These are phyloP conservation scores for Murraya koenigii DNA, from an alignment of 345 rosid species.

Conservation along the genomic window DNA sequence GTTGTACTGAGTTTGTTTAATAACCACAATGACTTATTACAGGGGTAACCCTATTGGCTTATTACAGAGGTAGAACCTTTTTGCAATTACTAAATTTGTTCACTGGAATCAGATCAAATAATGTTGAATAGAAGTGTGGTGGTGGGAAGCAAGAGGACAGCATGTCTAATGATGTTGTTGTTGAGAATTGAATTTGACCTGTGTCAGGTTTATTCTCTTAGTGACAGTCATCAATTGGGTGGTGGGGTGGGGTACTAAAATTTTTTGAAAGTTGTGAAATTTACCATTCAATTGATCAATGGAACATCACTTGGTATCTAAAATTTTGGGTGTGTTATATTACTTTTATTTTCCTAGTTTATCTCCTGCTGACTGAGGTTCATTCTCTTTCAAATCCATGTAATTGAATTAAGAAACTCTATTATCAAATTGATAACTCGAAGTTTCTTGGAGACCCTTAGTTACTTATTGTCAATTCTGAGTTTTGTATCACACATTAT, in stretches of 20 bases:
- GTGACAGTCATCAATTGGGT: no score
- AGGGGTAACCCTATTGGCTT: no score
- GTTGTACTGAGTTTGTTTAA: background rate
- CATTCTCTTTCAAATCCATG: background rate
- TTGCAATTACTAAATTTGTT: background rate
- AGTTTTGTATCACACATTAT: background rate
- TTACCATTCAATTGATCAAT: no score
- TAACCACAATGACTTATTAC: no score
- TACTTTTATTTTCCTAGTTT: background rate
- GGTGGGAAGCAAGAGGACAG: background rate
- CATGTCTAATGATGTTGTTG: background rate
- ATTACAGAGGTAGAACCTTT: no score
- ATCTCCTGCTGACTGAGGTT: background rate
- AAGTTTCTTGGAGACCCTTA: background rate
- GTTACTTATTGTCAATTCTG: background rate
- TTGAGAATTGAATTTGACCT: background rate
- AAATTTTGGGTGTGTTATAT: no score
- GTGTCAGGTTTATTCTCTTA: background rate
- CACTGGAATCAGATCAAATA: background rate
- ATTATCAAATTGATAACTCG: background rate
- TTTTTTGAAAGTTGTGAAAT: no score
- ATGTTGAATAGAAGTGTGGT: background rate
- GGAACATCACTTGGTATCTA: no score
- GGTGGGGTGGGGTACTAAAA: no score
- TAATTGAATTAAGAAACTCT: background rate